Conservation (phyloP, 371 early-diverging fungal species). For the Basidiobolus meristosporus region DNA sequence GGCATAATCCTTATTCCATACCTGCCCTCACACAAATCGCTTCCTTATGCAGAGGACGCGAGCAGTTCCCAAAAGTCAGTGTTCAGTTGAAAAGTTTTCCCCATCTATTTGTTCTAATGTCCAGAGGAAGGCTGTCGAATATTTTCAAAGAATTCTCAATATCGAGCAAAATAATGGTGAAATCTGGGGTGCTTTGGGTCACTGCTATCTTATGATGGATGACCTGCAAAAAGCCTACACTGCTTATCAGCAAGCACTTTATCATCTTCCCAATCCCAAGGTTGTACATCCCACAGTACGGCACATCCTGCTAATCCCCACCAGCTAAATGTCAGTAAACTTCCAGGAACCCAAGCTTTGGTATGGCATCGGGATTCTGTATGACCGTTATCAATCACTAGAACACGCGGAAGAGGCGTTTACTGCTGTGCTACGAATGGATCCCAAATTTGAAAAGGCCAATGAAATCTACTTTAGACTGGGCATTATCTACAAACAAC, state of each 20-base stretch:
- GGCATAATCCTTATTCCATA: slow-evolving; percentile 76
- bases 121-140: slow-evolving; percentile 51
- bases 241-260: slow-evolving; percentile 87
- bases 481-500: slow-evolving; percentile 94
- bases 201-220: slow-evolving; percentile 86
- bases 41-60: slow-evolving; percentile 40
- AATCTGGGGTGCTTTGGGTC: slow-evolving; percentile 82
- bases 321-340: background rate
- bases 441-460: slow-evolving; percentile 82
- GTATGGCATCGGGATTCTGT: slow-evolving; percentile 96
- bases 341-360: slow-evolving; percentile 85
- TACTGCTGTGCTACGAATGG: slow-evolving; percentile 72
- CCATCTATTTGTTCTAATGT: background rate
- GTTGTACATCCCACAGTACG: slow-evolving; percentile 12
- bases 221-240: slow-evolving; percentile 81
- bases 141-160: slow-evolving; percentile 63
- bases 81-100: background rate
- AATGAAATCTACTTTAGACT: slow-evolving; percentile 93
- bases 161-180: slow-evolving; percentile 74
- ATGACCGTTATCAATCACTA: slow-evolving; percentile 88
- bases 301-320: background rate
- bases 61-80: slow-evolving; percentile 28
- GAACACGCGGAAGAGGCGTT: slow-evolving; percentile 97
- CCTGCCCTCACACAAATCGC: slow-evolving; percentile 52
- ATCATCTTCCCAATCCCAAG: slow-evolving; percentile 71